These are phyloP conservation scores for Ploettnerulaceae sp. DNA, from an alignment of 2,329 filamentous ascomycete genomes.

Conservation along the genomic window DNA sequence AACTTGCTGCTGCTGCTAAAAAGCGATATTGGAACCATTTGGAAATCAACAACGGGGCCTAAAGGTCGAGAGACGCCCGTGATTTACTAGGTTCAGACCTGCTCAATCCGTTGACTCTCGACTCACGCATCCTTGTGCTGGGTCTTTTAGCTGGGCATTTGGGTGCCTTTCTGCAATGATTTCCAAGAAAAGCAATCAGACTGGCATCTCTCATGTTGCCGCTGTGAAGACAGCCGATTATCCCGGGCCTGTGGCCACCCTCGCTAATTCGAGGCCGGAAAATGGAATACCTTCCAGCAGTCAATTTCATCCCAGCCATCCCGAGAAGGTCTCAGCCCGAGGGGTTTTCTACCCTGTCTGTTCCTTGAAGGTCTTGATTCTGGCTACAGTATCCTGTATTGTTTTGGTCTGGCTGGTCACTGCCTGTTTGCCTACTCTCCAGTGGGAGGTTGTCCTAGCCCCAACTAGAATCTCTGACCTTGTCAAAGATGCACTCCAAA, in stretches of 20 bases:
- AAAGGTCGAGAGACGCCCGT: background rate
- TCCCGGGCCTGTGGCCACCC: background rate
- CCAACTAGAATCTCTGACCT: conserved; percentile 11
- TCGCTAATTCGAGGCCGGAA: background rate
- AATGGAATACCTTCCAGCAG: background rate
- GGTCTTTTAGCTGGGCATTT: background rate
- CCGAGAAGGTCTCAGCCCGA: background rate
- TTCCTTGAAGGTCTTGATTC: background rate
- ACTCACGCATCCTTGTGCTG: background rate
- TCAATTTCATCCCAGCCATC: background rate
- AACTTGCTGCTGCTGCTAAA: conserved; percentile 44
- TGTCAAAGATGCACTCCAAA: conserved; percentile 23
- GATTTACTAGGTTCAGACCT: background rate
- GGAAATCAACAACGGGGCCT: conserved; percentile 19
- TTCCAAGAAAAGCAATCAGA: background rate
- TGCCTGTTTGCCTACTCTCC: conserved; percentile 6
- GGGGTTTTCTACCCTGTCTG: background rate
- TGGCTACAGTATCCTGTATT: conserved; percentile 8
- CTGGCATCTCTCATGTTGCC: background rate
- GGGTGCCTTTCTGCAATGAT: background rate
- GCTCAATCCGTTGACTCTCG: background rate
- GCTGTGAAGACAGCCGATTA: background rate
- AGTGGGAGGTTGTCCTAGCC: background rate
- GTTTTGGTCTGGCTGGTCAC: conserved; percentile 12
- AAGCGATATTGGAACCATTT: conserved; percentile 50